Base-by-base conservation (phyloP, 2,329 filamentous ascomycete species). In the Hypoxylon sp. region DNA sequence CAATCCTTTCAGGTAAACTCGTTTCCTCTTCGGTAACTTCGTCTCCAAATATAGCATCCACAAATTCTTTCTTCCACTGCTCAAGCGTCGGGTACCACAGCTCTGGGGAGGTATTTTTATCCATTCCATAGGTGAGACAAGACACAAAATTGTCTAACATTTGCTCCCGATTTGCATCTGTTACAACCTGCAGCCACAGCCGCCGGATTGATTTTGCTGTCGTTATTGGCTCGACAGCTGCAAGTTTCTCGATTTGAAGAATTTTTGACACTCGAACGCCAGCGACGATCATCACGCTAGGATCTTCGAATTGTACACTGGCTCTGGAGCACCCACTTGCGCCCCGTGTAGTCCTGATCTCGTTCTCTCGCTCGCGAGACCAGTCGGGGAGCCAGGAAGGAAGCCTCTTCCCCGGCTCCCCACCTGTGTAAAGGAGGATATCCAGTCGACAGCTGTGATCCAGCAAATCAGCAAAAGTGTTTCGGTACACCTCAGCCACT, bases 361-460 rank as follows among this genome's bases (percentile, higher is more conserved):
- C 11, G 0, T 3, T 22, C 7, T 37, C 48, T 50, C 28, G 28
- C 17, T 19, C 19, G 3, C 17, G n/a, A 50, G 48, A 50, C 47
- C 47, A 50, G 26, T 50, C 32, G 2, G n/a, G 28, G n/a, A 34
- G 13, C 47, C 47, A 50, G 11, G 28, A 50, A 13, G 47, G 28
- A 32, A 34, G 32, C 32, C 2, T 32, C 47, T 3, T 22, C 26
- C 19, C 47, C 6, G 28, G 47, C n/a, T 32, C 11, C 4, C 5
- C 17, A 28, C 15, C 19, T 6, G 19, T 6, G 15, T 50, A 19
- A 19, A 32, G 28, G 19, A 34, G 47, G 22, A 28, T 17, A 22
- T 43, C 39, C n/a, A 34, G 6, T 19, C 26, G 28, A 6, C 28
- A 17, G 13, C 19, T 32, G 13, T 50, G 47, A 20, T 22, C n/a